Percentiles rank a stretch among this genome's conserved stretches.
Conservation (phyloP, 2,329 filamentous ascomycete genomes). For the Metarhizium brunneum region DNA sequence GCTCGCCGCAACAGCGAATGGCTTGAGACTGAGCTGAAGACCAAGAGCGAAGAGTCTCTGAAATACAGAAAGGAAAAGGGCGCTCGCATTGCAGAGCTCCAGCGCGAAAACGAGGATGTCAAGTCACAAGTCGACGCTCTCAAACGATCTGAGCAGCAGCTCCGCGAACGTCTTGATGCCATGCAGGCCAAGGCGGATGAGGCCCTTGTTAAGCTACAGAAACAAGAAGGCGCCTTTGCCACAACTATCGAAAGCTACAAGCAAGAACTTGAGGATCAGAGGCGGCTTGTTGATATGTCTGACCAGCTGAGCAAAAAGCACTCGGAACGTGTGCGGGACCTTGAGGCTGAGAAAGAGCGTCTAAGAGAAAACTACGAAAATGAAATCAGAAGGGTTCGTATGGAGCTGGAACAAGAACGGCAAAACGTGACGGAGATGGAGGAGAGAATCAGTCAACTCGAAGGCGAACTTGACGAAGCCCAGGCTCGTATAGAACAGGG, state of each 20-base stretch:
- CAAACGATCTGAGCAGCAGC: conserved; percentile 67
- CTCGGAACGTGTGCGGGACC: conserved; percentile 58
- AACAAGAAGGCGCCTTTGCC: conserved; percentile 74
- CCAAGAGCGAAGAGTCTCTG: conserved; percentile 75
- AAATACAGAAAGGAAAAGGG: conserved; percentile 95
- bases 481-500: conserved; percentile 38
- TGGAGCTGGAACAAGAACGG: conserved; percentile 47
- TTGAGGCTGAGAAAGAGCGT: conserved; percentile 52
- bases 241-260: conserved; percentile 79
- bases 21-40: conserved; percentile 86
- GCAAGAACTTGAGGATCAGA: conserved; percentile 74
- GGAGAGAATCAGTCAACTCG: conserved; percentile 39
- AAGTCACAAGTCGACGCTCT: conserved; percentile 67
- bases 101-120: conserved; percentile 81
- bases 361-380: conserved; percentile 58
- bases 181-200: conserved; percentile 83
- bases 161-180: conserved; percentile 74
- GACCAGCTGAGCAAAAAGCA: conserved; percentile 67
- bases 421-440: conserved; percentile 36
- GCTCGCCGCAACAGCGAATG: conserved; percentile 87
- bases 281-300: conserved; percentile 73
- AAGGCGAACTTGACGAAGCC: conserved; percentile 44
- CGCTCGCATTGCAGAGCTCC: conserved; percentile 76
- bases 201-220: conserved; percentile 69
- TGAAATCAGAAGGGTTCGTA: conserved; percentile 43